Evolutionary conservation across 1,139 yeast species (phyloP), one percentile per base, ranked within the genome.

Genomic region (Trichomonascaceae sp.): DNA sequence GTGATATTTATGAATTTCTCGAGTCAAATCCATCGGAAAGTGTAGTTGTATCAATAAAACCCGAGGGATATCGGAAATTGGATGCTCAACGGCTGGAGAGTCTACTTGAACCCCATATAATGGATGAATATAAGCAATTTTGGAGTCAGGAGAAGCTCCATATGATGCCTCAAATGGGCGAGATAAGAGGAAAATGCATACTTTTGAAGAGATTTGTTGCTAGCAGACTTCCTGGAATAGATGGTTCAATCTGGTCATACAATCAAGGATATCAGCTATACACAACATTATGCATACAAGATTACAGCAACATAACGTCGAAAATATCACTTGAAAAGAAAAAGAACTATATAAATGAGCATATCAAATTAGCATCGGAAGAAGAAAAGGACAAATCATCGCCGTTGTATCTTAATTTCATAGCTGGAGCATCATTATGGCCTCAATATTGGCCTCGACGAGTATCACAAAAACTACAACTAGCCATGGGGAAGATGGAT

Each of bases 41-140:
- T 10, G 87, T 84, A 10, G 68, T 87, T 56, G 80, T 87, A 12
- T 84, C 91, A 0, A 69, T 87, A 58, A 87, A 86, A 66, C 87
- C 84, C 65, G 95, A 87, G 69, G 95, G 95, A 46, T 71, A 81
- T 15, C 80, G 82, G 56, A 77, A 74, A 57, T 59, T 61, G n/a
- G 84, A 89, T 87, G 76, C 82, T 63, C 87, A 84, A 62, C 91
- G 85, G 65, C 85, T 87, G 65, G 82, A 82, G 39, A 80, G 81
- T 61, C 73, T 87, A 56, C 83, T 86, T 84, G 81, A 82, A 63
- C 71, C 73, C 50, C 85, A 82, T 63, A 68, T 86, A 58, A 71
- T 71, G 49, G 65, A 76, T 61, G 72, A 79, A 66, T 77, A 80
- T 61, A 76, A 73, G 57, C 86, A 91, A 90, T 84, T 77, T 69